Evolutionary conservation across 441 rosid genomes (phyloP).

Genomic region (Gossypium davidsonii): DNA sequence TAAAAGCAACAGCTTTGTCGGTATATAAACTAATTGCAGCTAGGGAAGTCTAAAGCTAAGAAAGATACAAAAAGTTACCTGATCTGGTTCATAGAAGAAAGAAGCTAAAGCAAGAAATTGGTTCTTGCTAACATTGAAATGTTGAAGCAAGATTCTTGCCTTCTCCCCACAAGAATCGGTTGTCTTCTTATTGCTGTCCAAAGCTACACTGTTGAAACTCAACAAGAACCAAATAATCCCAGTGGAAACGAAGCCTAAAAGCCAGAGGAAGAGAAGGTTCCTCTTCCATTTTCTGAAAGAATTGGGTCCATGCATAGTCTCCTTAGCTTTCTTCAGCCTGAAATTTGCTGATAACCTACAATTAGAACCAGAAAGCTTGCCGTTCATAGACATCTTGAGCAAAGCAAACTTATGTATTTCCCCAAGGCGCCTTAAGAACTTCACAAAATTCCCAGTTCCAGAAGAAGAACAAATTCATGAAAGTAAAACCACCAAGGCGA

Average conservation of each 20-base stretch:
- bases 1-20: conserved; percentile 1
- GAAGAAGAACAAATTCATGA: conserved; percentile 39
- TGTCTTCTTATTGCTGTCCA: conserved; percentile 18
- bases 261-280: conserved; percentile 35
- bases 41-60: conserved; percentile 1
- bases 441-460: conserved; percentile 35
- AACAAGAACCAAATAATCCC: conserved; percentile 37
- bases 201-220: conserved; percentile 22
- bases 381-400: conserved; percentile 52
- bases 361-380: conserved; percentile 45
- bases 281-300: conserved; percentile 41
- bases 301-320: conserved; percentile 30
- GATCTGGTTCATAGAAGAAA: conserved; percentile 59
- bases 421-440: conserved; percentile 30
- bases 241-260: conserved; percentile 31
- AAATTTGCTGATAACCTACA: conserved; percentile 34
- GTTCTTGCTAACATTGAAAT: conserved; percentile 47
- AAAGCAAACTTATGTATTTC: conserved; percentile 32
- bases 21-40: conserved; percentile 8
- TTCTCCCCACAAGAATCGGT: conserved; percentile 32
- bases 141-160: conserved; percentile 32
- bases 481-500: conserved; percentile 19
- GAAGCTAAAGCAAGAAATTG: conserved; percentile 48
- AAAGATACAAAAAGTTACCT: conserved; percentile 37
- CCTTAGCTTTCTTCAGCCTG: conserved; percentile 46